These are phyloP conservation scores for Pezicula carpinea DNA, from an alignment of 2,329 filamentous ascomycete species.

Conservation along the genomic window DNA sequence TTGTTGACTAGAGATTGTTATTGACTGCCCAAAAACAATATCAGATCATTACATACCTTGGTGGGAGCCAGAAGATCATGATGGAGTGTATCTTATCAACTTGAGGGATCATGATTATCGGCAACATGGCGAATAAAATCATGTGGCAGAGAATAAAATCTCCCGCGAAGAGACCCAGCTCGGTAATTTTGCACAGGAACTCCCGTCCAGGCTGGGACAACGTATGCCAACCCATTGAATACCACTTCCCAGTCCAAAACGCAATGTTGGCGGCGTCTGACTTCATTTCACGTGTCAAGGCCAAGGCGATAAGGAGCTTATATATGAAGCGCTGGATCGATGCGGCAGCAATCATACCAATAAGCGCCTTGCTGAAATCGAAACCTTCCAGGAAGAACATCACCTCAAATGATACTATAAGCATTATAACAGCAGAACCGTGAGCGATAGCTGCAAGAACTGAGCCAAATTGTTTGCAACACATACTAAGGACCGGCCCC, in stretches of 20 bases:
- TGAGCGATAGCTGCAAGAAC: slow-evolving; percentile 94
- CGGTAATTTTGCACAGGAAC: slow-evolving; percentile 97
- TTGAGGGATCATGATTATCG: slow-evolving; percentile 78
- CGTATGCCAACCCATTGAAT: slow-evolving; percentile 97
- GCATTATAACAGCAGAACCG: slow-evolving; percentile 77
- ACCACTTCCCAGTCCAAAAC: slow-evolving; percentile 99
- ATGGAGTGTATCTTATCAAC: slow-evolving; percentile 95
- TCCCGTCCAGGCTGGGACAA: slow-evolving; percentile 94
- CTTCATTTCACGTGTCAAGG: slow-evolving; percentile 93
- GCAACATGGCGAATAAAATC: slow-evolving; percentile 88
- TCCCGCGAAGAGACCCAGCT: slow-evolving; percentile 90
- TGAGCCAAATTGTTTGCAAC: slow-evolving; percentile 98
- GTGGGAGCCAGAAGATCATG: slow-evolving; percentile 98
- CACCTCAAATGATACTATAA: slow-evolving; percentile 87
- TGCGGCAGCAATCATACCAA: slow-evolving; percentile 87
- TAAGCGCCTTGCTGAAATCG: slow-evolving; percentile 73
- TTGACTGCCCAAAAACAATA: slow-evolving; percentile 1
- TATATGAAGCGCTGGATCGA: slow-evolving; percentile 90
- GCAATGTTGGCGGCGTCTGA: slow-evolving; percentile 93
- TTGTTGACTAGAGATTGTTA: slow-evolving; percentile 67
- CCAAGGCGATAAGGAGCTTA: slow-evolving; percentile 86
- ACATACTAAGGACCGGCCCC: slow-evolving; percentile 94
- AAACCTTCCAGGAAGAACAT: slow-evolving; percentile 94
- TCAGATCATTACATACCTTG: slow-evolving; percentile 68
- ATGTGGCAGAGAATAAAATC: slow-evolving; percentile 92